Evolutionary conservation across 2,329 filamentous ascomycete species (phyloP).

Genomic region (Zalaria sp.): DNA sequence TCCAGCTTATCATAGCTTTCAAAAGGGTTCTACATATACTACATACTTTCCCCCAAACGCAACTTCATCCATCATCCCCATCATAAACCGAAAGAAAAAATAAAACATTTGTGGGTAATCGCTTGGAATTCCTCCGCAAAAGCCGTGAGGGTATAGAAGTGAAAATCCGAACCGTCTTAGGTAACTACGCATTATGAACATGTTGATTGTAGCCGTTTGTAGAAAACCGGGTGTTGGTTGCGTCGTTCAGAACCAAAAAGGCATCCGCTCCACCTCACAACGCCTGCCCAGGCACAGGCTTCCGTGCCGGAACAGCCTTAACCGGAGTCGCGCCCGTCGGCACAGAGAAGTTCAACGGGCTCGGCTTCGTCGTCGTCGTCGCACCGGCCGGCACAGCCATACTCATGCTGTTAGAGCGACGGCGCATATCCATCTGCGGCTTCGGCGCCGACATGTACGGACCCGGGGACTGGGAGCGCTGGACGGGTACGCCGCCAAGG

Average conservation of each 20-base stretch:
- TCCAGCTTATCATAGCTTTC: no score
- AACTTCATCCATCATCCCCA: no score
- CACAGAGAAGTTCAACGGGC: slow-evolving; percentile 2
- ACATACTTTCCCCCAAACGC: no score
- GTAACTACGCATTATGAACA: no score
- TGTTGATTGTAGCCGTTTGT: no score
- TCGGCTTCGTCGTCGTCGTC: not conserved
- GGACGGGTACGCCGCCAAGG: slow-evolving; percentile 7
- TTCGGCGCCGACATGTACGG: slow-evolving; percentile 16
- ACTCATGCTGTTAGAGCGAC: not conserved
- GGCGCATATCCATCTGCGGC: slow-evolving; percentile 2
- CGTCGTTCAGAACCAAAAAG: not conserved
- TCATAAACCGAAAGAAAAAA: no score
- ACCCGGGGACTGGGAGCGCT: slow-evolving; percentile 17
- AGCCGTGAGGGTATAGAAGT: no score
- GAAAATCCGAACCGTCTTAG: no score
- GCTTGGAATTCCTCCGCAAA: no score
- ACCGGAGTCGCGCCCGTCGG: not conserved
- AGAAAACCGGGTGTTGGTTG: not conserved
- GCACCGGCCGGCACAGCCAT: not conserved
- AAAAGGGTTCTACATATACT: no score
- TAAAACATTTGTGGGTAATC: no score
- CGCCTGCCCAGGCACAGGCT: slow-evolving; percentile 34
- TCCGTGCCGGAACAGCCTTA: slow-evolving; percentile 23
- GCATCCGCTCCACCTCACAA: slow-evolving; percentile 13